Evolutionary conservation across 2,329 filamentous ascomycete species (phyloP), one percentile per base, ranked within the genome.

Genomic region (Diaporthe citriasiana): DNA sequence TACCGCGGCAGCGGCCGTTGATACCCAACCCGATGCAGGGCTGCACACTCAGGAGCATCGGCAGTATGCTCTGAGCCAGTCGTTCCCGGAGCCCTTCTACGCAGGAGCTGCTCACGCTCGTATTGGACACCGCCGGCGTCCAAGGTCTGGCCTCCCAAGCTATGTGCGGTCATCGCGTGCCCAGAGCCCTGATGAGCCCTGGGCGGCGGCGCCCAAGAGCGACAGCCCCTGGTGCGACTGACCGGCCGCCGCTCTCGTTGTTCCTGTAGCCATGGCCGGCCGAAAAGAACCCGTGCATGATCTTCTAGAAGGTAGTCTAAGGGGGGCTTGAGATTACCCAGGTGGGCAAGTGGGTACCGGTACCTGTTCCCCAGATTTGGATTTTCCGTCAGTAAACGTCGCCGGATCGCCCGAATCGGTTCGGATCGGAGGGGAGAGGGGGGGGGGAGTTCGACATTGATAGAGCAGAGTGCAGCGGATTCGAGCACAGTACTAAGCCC

Each of bases 21-120:
- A 77, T 82, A 80, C 81, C 78, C 78, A 78, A 79, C 76, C 76
- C 79, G 50, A 70, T 73, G 76, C 76, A 78, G 76, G 78, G 77
- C 78, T 74, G 78, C 73, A 77, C 45, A 30, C 63, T 53, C 33
- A 40, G 27, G 59, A 63, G 63, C 63, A 68, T n/a, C 33, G n/a
- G 30, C 17, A 68, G 63, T 35, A 53, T 75, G 45, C 56, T 73
- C 50, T 72, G 55, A 75, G 72, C 80, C 80, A 81, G 76, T 81
- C 79, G 72, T 75, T 68, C 40, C 27, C 35, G 47, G 60, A n/a
- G 42, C 33, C 57, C 38, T 60, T 60, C 13, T 10, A 17, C n/a
- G 19, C n/a, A 27, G n/a, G 42, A 30, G 40, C 40, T 65, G 59
- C 59, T 50, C 42, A 22, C 47, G 7, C 63, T 68, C 47, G 47